Percentiles rank a stretch among this genome's conserved stretches.
phyloP scores from a whole-genome alignment of 2,329 filamentous ascomycete species.

The Pseudopyricularia cyperi region DNA sequence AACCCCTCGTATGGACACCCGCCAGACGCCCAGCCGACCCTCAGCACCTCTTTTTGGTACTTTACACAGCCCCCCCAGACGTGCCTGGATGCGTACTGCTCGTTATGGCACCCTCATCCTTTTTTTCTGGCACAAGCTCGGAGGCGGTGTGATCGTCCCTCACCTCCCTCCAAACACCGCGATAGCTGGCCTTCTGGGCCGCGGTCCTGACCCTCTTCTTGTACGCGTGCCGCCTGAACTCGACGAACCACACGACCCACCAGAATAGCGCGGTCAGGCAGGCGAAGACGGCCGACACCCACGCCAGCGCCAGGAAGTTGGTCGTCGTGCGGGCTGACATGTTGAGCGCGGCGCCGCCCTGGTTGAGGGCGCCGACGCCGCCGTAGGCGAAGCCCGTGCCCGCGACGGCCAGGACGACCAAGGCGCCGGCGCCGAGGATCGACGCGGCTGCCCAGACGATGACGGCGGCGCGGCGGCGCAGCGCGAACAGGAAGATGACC shows the following conservation, averaged over 20 bases:
- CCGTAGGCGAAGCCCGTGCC: constrained; percentile 7
- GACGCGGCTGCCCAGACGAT: constrained; percentile 6
- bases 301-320: constrained; percentile 9
- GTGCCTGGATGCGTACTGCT: not conserved
- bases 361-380: constrained; percentile 3
- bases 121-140: not conserved
- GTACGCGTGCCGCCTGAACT: constrained; percentile 9
- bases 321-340: constrained; percentile 6
- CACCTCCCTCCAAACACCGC: constrained; percentile 10
- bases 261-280: constrained; percentile 7
- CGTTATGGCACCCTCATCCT: not conserved
- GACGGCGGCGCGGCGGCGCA: constrained; percentile 6
- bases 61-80: not conserved
- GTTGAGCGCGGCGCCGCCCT: constrained; percentile 5
- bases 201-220: constrained; percentile 9
- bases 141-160: constrained; percentile 6
- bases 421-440: constrained; percentile 2
- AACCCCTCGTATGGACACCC: too few relatives aligned
- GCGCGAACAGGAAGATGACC: constrained; percentile 6
- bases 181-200: constrained; percentile 10
- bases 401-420: constrained; percentile 7
- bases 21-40: too few relatives aligned
- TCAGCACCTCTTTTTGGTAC: too few relatives aligned
- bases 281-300: constrained; percentile 8
- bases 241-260: constrained; percentile 13